These are phyloP conservation scores for Pezicula neosporulosa DNA, from an alignment of 2,329 filamentous ascomycete genomes.

Conservation along the genomic window DNA sequence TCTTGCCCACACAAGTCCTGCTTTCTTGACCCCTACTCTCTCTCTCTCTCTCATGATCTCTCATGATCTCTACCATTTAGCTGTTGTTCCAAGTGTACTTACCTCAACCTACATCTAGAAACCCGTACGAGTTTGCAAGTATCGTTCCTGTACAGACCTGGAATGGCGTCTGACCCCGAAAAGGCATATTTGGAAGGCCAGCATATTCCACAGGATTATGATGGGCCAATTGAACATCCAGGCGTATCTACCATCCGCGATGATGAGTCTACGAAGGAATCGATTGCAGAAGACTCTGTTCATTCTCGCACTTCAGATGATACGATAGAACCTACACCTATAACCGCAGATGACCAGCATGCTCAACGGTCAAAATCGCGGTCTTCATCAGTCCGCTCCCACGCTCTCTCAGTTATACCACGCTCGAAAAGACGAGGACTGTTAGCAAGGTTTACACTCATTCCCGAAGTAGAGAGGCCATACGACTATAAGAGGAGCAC, in stretches of 20 bases:
- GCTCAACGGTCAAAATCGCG: constrained; percentile 25
- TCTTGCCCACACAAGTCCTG: neutral
- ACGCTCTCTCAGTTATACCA: constrained; percentile 37
- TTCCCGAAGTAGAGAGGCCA: constrained; percentile 77
- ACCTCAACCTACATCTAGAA: neutral
- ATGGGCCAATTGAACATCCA: constrained; percentile 15
- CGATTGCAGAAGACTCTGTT: constrained; percentile 7
- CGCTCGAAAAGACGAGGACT: constrained; percentile 63
- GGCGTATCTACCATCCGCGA: constrained; percentile 11
- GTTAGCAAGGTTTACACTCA: constrained; percentile 64
- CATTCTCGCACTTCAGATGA: constrained; percentile 14
- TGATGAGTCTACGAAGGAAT: constrained; percentile 9
- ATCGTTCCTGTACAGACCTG: neutral
- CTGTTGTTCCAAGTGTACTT: too few species aligned
- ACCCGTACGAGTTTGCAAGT: neutral
- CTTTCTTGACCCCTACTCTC: neutral
- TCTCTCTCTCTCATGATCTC: too few species aligned
- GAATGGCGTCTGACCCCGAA: constrained; percentile 8
- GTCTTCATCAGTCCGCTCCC: constrained; percentile 36
- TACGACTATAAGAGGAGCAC: constrained; percentile 67
- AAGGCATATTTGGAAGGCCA: constrained; percentile 11
- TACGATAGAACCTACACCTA: constrained; percentile 11
- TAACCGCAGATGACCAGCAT: neutral
- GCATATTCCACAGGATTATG: constrained; percentile 13
- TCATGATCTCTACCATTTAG: too few species aligned